Percentiles rank a stretch among this genome's conserved stretches.
Evolutionary conservation across 306 rosid genomes (phyloP).

Genomic region (Abrus precatorius): DNA sequence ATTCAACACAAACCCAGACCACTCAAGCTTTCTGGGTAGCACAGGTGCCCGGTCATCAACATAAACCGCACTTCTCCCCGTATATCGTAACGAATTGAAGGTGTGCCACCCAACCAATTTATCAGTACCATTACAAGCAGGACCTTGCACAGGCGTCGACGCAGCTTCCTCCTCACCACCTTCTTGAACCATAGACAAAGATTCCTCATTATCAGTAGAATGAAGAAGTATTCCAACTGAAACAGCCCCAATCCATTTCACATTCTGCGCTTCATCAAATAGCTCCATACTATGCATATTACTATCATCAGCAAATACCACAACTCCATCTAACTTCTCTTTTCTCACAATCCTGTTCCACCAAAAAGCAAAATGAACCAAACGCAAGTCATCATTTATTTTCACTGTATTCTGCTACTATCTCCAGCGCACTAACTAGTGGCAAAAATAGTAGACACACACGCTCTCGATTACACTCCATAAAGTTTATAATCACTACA

Average conservation of each 20-base stretch:
- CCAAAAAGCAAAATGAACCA: conserved; percentile 50
- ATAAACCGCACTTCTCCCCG: conserved; percentile 73
- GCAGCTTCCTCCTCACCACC: conserved; percentile 62
- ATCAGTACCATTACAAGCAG: conserved; percentile 91
- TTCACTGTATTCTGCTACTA: conserved; percentile 25
- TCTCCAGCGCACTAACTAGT: neutral
- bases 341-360: conserved; percentile 84
- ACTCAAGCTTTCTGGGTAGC: conserved; percentile 86
- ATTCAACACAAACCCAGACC: conserved; percentile 97
- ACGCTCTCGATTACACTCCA: neutral
- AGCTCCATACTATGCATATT: conserved; percentile 98
- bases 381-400: conserved; percentile 22
- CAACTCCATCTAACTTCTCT: conserved; percentile 86
- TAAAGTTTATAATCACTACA: conserved; percentile 5
- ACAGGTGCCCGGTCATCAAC: conserved; percentile 88
- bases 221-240: conserved; percentile 92
- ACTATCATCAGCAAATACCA: conserved; percentile 97
- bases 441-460: neutral
- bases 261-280: conserved; percentile 87
- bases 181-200: conserved; percentile 44
- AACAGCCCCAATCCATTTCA: conserved; percentile 92
- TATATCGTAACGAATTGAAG: conserved; percentile 75
- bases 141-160: conserved; percentile 88
- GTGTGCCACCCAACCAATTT: conserved; percentile 96
- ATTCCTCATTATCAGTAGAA: conserved; percentile 56